These are phyloP conservation scores for Pythium grandisporangium DNA, from an alignment of 352 stramenopile species.

Conservation along the genomic window DNA sequence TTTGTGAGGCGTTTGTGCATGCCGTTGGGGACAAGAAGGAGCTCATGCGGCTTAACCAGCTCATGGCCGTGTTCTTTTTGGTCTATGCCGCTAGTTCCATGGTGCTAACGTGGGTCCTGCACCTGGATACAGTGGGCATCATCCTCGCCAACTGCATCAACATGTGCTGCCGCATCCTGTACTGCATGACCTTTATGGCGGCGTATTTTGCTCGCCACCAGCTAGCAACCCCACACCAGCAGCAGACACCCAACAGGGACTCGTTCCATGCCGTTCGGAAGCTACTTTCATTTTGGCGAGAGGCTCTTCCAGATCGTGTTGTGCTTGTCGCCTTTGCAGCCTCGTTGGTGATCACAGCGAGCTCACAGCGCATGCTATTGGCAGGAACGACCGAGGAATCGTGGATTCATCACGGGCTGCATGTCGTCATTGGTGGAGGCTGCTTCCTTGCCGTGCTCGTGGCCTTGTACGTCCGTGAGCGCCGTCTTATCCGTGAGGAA, in stretches of 20 bases:
- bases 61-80: constrained; percentile 74
- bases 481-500: constrained; percentile 21
- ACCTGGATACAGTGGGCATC: constrained; percentile 56
- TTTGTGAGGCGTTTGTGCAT: constrained; percentile 95
- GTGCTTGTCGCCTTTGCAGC: constrained; percentile 35
- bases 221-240: background rate
- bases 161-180: constrained; percentile 78
- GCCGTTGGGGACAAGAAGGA: constrained; percentile 59
- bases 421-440: constrained; percentile 31
- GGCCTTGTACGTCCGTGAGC: constrained; percentile 39
- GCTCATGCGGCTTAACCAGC: constrained; percentile 74
- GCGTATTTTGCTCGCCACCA: constrained; percentile 27
- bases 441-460: constrained; percentile 32
- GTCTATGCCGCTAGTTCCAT: constrained; percentile 55
- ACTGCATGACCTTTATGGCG: constrained; percentile 67
- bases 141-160: constrained; percentile 85
- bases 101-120: constrained; percentile 50
- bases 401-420: constrained; percentile 24
- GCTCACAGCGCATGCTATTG: constrained; percentile 34
- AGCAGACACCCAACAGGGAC: too few species aligned
- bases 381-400: constrained; percentile 15
- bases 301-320: constrained; percentile 33
- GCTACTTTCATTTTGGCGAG: constrained; percentile 34
- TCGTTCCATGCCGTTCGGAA: background rate
- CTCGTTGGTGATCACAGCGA: constrained; percentile 26